Percentiles rank a stretch among this genome's conserved stretches.
phyloP scores from a whole-genome alignment of 1,284 basidiomycete species.

The Cystobasidium sp. region DNA sequence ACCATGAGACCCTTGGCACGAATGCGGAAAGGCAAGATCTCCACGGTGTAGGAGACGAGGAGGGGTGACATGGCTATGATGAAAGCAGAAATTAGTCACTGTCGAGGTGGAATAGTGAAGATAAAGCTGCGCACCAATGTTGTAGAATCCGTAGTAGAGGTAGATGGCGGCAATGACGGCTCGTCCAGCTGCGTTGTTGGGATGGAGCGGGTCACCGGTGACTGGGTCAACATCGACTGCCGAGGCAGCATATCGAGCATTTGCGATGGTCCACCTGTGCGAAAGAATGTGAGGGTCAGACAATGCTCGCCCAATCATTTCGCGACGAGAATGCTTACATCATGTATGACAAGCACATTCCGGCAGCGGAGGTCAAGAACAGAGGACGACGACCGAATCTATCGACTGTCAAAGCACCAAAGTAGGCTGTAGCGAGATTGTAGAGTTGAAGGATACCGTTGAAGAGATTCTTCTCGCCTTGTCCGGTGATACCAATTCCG shows the following conservation, averaged over 20 bases:
- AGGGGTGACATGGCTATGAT: constrained; percentile 62
- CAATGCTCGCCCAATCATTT: neutral
- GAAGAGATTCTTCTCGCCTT: constrained; percentile 29
- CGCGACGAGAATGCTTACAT: constrained; percentile 51
- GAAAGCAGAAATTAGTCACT: too few relatives aligned
- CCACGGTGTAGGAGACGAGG: constrained; percentile 66
- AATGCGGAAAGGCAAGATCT: constrained; percentile 55
- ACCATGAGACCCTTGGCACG: constrained; percentile 75
- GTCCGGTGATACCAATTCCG: constrained; percentile 23
- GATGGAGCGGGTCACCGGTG: neutral
- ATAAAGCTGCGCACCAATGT: constrained; percentile 58
- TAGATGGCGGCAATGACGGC: constrained; percentile 77
- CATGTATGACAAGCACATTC: constrained; percentile 74
- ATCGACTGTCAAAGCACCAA: constrained; percentile 62
- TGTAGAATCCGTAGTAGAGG: constrained; percentile 70
- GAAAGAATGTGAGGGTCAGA: neutral
- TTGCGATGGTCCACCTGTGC: constrained; percentile 68
- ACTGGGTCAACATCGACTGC: constrained; percentile 51
- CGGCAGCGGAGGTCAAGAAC: constrained; percentile 66
- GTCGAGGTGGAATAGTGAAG: too few relatives aligned
- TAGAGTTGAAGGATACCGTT: constrained; percentile 44
- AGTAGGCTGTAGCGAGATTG: constrained; percentile 63
- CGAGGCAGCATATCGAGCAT: constrained; percentile 64
- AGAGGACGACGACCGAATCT: constrained; percentile 66
- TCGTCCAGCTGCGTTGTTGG: constrained; percentile 59